Evolutionary conservation across 768 basidiomycete species (phyloP), one percentile per base, ranked within the genome.

Genomic region (Psilocybe cubensis): DNA sequence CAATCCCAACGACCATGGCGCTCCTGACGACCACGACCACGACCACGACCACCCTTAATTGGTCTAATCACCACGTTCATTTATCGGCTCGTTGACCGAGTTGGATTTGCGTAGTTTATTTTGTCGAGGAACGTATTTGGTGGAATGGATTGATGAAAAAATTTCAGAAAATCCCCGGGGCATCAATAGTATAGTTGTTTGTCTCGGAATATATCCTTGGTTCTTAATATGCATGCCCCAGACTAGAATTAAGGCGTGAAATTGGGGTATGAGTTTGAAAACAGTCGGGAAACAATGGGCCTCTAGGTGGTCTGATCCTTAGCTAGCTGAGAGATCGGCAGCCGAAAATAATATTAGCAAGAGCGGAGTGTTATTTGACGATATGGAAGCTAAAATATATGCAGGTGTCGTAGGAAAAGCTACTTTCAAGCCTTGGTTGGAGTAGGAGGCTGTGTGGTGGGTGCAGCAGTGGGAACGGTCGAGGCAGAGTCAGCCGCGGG

Each of bases 1-100:
- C 58, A 67, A 67, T 54, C 66, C 47, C 41, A 63, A 61, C 23
- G 48, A 55, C 54, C 56, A 29, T 58, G 18, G 35, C n/a, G n/a
- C n/a, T n/a, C n/a, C n/a, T n/a, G n/a, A n/a, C n/a, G n/a, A n/a
- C n/a, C n/a, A n/a, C n/a, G n/a, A n/a, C n/a, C n/a, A 61, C 23
- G 48, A 55, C 54, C 56, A 29, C 53, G 18, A 21, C 20, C 29
- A 23, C 25, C 51, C 4, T 27, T 24, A 8, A 48, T 18, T 8
- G n/a, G n/a, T 28, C 24, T 42, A 47, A 25, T 38, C 17, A 27
- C 40, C 43, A 29, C 47, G 40, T 45, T 45, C 46, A 45, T 45
- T 45, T 42, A 28, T 48, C 25, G 47, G 59, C 40, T 53, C 45
- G 54, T 56, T 53, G 58, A 57, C 46, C 54, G 57, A 42, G 18